Evolutionary conservation across 192 early-diverging fungal species (phyloP), one percentile per base, ranked within the genome.

Genomic region (Umbelopsis sp.): DNA sequence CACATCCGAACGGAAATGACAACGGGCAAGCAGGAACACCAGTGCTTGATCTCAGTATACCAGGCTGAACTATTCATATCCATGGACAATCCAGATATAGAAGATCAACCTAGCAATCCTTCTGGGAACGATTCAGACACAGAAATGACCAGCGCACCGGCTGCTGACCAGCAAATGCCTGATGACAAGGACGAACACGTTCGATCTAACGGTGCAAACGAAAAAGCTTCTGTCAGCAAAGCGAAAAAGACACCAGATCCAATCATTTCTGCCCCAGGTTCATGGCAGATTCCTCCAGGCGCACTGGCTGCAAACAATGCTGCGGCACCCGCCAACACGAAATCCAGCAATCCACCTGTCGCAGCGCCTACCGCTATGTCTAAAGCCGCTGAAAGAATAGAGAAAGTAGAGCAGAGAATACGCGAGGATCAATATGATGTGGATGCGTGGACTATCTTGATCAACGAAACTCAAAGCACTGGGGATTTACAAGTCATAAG

Each of bases 401-500:
- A 87, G 33, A 74, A 72, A 45, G 76, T 84, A 15, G 89, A 87
- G 66, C 79, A 79, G 48, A 84, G 83, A 35, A 81, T 84, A 66
- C 79, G 72, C 18, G 81, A 85, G 41, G 81, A 87, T 48, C 58
- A 70, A 12, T 85, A 85, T 72, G 88, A 94, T 71, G 73, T 84
- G 12, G 88, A 90, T 10, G 87, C 90, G 27, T 94, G 93, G 92
- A 61, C 76, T 25, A 77, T 76, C 1, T 69, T 94, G 25, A 76
- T 96, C 49, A 72, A 71, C 12, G 91, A 92, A 48, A 81, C 86
- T 25, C 83, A 88, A 41, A 68, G 78, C 37, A 77, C 76, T n/a
- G 85, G 82, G 33, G 87, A 93, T 58, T 66, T 84, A 22, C 71
- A 78, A 37, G 74, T 82, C 15, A 82, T 91, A 2, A 77, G 91